phyloP scores from a whole-genome alignment of 495 filamentous ascomycete genomes.

The Aspergillus heteromorphus region DNA sequence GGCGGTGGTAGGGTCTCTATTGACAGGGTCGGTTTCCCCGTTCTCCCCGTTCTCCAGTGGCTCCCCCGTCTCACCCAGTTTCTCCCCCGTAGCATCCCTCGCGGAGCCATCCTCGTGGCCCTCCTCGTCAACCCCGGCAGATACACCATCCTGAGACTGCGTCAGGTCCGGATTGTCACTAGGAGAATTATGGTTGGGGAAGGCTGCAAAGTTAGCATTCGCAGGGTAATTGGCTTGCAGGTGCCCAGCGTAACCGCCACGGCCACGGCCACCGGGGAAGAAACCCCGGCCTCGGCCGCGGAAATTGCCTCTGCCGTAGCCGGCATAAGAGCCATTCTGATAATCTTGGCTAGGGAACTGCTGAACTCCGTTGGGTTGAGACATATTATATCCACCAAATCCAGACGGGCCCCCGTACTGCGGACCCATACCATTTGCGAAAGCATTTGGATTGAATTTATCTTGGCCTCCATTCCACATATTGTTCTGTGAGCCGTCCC shows the following conservation, averaged over 20 bases:
- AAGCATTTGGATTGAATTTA: constrained; percentile 63
- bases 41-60: too few species aligned
- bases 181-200: constrained; percentile 27
- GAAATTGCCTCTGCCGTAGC: constrained; percentile 50
- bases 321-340: constrained; percentile 60
- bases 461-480: constrained; percentile 70
- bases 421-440: constrained; percentile 77
- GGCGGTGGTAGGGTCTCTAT: neutral
- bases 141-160: constrained; percentile 20
- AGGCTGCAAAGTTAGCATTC: constrained; percentile 33
- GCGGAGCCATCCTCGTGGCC: constrained; percentile 17
- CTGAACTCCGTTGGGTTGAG: constrained; percentile 50
- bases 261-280: constrained; percentile 45
- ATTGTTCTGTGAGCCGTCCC: constrained; percentile 55
- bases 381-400: constrained; percentile 67
- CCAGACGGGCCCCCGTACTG: constrained; percentile 79
- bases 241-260: constrained; percentile 45
- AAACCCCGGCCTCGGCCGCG: constrained; percentile 65
- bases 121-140: constrained; percentile 19
- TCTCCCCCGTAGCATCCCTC: constrained; percentile 11
- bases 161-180: constrained; percentile 18
- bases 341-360: constrained; percentile 52
- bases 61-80: too few species aligned
- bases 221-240: constrained; percentile 29
- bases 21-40: neutral